Evolutionary conservation across 768 basidiomycete species (phyloP).

Genomic region (Gloeostereum incarnatum): DNA sequence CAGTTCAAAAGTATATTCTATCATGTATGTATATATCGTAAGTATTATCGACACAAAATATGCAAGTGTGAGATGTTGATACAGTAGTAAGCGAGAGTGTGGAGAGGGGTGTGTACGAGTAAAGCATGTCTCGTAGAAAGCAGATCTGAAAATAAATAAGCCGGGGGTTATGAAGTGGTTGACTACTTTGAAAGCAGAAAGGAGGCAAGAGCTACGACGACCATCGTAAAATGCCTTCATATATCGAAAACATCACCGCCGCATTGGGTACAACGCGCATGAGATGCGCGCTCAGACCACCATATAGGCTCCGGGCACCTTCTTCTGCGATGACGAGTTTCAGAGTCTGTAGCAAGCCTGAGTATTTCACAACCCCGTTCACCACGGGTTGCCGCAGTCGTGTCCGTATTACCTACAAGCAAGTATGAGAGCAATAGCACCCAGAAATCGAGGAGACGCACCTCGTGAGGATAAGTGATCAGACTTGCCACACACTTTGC

Average conservation of each 20-base stretch:
- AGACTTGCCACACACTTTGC: conserved; percentile 92
- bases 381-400: conserved; percentile 84
- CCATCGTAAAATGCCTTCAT: conserved; percentile 77
- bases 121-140: too few relatives aligned
- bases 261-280: conserved; percentile 98
- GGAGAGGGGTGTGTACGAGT: too few relatives aligned
- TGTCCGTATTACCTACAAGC: conserved; percentile 74
- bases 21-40: too few relatives aligned
- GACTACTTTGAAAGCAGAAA: too few relatives aligned
- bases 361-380: conserved; percentile 75
- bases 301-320: conserved; percentile 77
- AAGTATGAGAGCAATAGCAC: conserved; percentile 1
- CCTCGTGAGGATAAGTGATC: conserved; percentile 98
- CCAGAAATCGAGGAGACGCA: conserved; percentile 22
- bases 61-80: too few relatives aligned
- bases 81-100: too few relatives aligned
- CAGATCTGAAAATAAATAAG: too few relatives aligned
- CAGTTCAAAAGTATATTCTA: too few relatives aligned
- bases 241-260: conserved; percentile 93
- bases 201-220: too few relatives aligned
- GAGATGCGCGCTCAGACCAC: conserved; percentile 89
- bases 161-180: too few relatives aligned
- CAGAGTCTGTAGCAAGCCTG: conserved; percentile 77
- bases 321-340: conserved; percentile 84
- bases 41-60: too few relatives aligned